Conservation (phyloP, 2,329 filamentous ascomycete species). For the Aureobasidium pullulans region DNA sequence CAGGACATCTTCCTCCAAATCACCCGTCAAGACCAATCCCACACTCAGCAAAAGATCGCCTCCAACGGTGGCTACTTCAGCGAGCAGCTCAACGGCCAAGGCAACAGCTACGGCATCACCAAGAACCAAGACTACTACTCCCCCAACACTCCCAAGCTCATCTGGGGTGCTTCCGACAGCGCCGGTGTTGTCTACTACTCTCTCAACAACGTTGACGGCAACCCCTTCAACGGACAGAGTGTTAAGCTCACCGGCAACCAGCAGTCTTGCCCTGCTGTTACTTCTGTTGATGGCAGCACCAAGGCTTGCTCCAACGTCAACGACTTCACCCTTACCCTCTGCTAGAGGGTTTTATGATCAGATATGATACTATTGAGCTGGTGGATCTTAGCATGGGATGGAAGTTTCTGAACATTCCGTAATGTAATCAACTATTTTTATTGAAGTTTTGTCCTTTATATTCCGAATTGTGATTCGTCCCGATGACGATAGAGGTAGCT, state of each 20-base stretch:
- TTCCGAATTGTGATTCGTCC: no score
- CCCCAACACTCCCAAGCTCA: constrained; percentile 21
- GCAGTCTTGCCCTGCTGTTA: constrained; percentile 4
- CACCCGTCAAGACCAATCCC: constrained; percentile 19
- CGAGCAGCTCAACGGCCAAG: constrained; percentile 20
- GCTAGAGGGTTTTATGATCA: not conserved
- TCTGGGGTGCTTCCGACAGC: constrained; percentile 21
- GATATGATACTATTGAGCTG: not conserved
- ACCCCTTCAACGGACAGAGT: constrained; percentile 21
- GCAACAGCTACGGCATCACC: constrained; percentile 27
- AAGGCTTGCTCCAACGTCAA: constrained; percentile 13
- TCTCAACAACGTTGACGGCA: constrained; percentile 21
- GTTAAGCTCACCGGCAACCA: constrained; percentile 17
- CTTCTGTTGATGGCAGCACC: not conserved
- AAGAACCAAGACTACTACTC: constrained; percentile 21
- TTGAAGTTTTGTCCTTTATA: no score
- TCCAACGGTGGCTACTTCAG: constrained; percentile 19
- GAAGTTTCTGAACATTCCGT: not conserved
- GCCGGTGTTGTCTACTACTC: constrained; percentile 23
- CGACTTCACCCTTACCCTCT: constrained; percentile 14
- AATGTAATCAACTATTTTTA: not conserved
- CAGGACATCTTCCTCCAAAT: constrained; percentile 22
- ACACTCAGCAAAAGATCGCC: constrained; percentile 16
- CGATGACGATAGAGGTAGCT: no score
- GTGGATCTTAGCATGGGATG: not conserved